phyloP scores from a whole-genome alignment of 176 grass and related monocot species.

The Triticum timopheevii region DNA sequence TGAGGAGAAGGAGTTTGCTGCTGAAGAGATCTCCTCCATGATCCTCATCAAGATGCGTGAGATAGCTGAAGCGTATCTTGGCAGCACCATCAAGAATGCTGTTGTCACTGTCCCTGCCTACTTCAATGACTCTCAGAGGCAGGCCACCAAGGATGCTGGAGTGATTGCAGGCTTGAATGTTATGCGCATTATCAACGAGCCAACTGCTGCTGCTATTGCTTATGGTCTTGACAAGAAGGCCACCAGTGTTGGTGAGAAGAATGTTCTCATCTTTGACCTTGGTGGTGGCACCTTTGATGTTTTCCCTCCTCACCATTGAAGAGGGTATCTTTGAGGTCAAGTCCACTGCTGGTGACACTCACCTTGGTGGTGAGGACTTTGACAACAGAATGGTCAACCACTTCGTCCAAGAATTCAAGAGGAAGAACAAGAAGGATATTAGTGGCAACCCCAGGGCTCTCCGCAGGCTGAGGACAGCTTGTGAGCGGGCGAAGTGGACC shows the following conservation, averaged over 20 bases:
- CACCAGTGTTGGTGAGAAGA: constrained; percentile 50
- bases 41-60: constrained; percentile 19
- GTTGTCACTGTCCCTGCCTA: constrained; percentile 13
- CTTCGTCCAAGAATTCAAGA: constrained; percentile 62
- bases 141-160: constrained; percentile 12
- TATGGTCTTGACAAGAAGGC: constrained; percentile 18
- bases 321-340: constrained; percentile 62
- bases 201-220: constrained; percentile 10
- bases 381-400: constrained; percentile 70
- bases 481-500: constrained; percentile 59
- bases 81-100: constrained; percentile 7
- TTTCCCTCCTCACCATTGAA: constrained; percentile 47
- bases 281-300: constrained; percentile 65
- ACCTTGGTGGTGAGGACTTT: constrained; percentile 67
- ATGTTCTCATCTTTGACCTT: constrained; percentile 65
- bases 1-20: constrained; percentile 15
- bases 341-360: constrained; percentile 62
- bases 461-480: constrained; percentile 45
- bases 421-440: constrained; percentile 67
- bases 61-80: constrained; percentile 13
- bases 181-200: constrained; percentile 9
- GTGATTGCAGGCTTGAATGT: constrained; percentile 1
- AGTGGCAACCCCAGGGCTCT: constrained; percentile 57
- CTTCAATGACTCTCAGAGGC: constrained; percentile 8
- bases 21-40: constrained; percentile 16